phyloP scores from a whole-genome alignment of 2,329 filamentous ascomycete genomes.

The Graphium sp. region DNA sequence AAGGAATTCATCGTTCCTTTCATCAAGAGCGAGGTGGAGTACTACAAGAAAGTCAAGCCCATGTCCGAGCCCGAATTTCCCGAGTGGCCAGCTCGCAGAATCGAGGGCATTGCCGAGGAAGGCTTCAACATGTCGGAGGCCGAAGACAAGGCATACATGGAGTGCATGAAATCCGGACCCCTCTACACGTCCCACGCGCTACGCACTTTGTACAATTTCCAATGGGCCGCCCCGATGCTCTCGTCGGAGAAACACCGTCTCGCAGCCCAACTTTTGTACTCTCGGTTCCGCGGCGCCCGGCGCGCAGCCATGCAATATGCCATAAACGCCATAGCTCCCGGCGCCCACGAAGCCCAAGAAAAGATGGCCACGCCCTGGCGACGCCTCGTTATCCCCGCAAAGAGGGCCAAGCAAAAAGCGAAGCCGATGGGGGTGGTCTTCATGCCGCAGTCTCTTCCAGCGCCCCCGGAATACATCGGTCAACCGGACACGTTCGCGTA shows the following conservation, averaged over 20 bases:
- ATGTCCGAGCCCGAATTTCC: not conserved
- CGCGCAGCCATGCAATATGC: conserved; percentile 27
- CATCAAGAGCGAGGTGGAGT: conserved; percentile 3
- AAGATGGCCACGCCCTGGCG: conserved; percentile 18
- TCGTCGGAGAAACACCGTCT: not conserved
- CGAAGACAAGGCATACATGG: conserved; percentile 18
- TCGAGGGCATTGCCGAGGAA: not conserved
- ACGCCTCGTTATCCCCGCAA: conserved; percentile 17
- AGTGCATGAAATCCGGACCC: conserved; percentile 12
- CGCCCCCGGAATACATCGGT: too few species aligned
- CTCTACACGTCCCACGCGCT: conserved; percentile 7
- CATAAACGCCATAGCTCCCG: conserved; percentile 16
- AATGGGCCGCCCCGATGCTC: not conserved
- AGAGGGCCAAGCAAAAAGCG: too few species aligned
- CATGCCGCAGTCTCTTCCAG: too few species aligned
- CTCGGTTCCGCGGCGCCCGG: conserved; percentile 20
- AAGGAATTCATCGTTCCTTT: not conserved
- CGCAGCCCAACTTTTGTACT: conserved; percentile 11
- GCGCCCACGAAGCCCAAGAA: conserved; percentile 17
- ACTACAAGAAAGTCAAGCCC: conserved; percentile 5
- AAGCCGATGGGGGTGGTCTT: too few species aligned
- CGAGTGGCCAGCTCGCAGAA: not conserved
- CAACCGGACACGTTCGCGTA: too few species aligned
- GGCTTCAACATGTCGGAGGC: conserved; percentile 14
- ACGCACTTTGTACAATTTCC: conserved; percentile 4